phyloP scores from a whole-genome alignment of 192 early-diverging fungal genomes.

The Umbelopsis vinacea region DNA sequence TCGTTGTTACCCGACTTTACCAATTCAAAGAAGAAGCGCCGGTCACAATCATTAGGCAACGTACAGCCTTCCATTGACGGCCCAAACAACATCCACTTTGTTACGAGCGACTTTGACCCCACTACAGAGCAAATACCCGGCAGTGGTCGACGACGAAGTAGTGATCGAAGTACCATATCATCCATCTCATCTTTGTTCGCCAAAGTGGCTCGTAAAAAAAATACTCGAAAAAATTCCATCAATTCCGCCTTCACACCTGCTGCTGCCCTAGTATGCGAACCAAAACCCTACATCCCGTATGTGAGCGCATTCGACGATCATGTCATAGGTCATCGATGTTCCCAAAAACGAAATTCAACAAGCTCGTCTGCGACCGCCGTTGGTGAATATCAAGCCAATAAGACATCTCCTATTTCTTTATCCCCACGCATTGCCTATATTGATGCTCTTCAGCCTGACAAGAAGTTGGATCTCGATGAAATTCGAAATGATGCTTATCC shows the following conservation, averaged over 20 bases:
- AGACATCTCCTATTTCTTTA: not conserved
- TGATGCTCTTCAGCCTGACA: conserved; percentile 17
- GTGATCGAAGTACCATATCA: conserved; percentile 4
- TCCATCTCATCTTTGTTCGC: conserved; percentile 10
- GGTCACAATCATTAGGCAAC: conserved; percentile 7
- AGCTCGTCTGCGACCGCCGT: conserved; percentile 5
- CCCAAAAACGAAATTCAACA: conserved; percentile 1
- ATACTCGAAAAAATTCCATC: not conserved
- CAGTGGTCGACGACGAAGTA: not conserved
- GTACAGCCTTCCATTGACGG: not conserved
- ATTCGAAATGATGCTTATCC: conserved; percentile 14
- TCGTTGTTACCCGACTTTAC: not conserved
- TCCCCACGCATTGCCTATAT: conserved; percentile 7
- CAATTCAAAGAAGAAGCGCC: not conserved
- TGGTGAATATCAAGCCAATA: not conserved
- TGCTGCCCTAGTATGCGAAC: not conserved
- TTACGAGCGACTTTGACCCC: not conserved
- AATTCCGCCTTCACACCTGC: not conserved
- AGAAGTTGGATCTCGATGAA: conserved; percentile 15
- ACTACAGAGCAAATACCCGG: not conserved
- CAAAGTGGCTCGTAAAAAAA: not conserved
- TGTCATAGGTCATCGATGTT: not conserved
- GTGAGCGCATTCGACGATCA: conserved; percentile 14
- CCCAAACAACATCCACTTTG: not conserved
- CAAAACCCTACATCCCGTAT: conserved; percentile 8